Conservation (phyloP, 2,329 filamentous ascomycete genomes). For the Pseudogymnoascus pannorum region DNA sequence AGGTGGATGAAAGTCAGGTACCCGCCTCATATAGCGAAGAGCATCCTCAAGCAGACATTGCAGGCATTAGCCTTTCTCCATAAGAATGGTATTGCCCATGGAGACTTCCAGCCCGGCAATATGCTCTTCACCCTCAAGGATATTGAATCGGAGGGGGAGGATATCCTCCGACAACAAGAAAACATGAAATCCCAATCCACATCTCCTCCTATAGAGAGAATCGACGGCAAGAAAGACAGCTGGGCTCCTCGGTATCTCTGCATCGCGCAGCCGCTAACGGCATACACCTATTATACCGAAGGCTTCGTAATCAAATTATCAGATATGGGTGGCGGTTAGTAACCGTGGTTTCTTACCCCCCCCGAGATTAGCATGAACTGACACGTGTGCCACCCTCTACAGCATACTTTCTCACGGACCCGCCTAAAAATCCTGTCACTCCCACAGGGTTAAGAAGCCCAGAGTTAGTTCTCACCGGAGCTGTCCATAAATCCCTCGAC, state of each 20-base stretch:
- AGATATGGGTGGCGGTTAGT: not conserved
- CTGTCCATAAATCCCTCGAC: not conserved
- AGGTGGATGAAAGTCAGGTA: not conserved
- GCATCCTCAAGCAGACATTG: not conserved
- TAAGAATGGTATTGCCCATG: constrained; percentile 33
- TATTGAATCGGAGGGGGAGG: constrained; percentile 18
- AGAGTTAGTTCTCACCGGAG: not conserved
- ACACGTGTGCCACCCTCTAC: not conserved
- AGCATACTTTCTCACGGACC: not conserved
- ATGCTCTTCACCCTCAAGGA: constrained; percentile 30
- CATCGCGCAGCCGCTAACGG: not conserved
- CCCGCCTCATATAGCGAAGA: not conserved
- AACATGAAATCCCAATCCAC: not conserved
- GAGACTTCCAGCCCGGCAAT: constrained; percentile 34
- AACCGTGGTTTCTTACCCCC: no score
- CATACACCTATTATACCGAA: not conserved
- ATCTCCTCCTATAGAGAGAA: not conserved
- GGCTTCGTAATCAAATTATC: not conserved
- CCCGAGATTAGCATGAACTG: no score
- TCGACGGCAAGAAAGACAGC: not conserved
- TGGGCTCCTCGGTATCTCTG: not conserved
- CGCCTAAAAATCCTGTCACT: not conserved
- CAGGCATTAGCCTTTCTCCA: constrained; percentile 28
- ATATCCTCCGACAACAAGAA: not conserved
- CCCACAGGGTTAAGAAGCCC: not conserved